These are phyloP conservation scores for Tricholoma sp. DNA, from an alignment of 768 basidiomycete species.

Conservation along the genomic window DNA sequence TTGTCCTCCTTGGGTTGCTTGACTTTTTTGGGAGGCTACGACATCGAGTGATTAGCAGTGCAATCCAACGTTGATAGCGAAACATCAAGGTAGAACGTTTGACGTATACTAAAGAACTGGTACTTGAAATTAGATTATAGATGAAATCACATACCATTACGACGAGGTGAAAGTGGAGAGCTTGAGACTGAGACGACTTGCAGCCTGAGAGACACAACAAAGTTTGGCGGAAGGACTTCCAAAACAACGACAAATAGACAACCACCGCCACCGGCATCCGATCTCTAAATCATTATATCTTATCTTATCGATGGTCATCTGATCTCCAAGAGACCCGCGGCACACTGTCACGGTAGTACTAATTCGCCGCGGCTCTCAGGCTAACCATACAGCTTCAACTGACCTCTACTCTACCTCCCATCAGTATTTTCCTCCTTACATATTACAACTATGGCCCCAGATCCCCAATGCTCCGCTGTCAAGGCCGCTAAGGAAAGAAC, in stretches of 20 bases:
- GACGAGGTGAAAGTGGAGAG: constrained; percentile 21
- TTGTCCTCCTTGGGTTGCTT: constrained; percentile 76
- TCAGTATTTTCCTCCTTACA: background rate
- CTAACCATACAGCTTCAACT: background rate
- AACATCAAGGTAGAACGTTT: constrained; percentile 3
- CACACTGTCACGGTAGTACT: no score
- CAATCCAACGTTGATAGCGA: constrained; percentile 41
- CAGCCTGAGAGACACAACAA: constrained; percentile 14
- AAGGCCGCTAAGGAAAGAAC: constrained; percentile 41
- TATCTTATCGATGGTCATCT: background rate
- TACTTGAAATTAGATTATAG: background rate
- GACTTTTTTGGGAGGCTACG: constrained; percentile 77
- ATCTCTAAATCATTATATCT: no score
- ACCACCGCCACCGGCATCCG: no score
- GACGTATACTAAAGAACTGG: background rate
- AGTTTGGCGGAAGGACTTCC: background rate
- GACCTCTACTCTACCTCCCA: background rate
- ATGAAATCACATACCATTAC: constrained; percentile 34
- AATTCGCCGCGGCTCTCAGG: background rate
- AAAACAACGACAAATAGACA: constrained; percentile 11
- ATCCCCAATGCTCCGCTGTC: constrained; percentile 57
- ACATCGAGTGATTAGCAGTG: constrained; percentile 45
- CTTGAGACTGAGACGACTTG: constrained; percentile 28
- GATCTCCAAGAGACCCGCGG: no score
- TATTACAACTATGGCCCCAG: constrained; percentile 17